Conservation (phyloP, 345 rosid genomes). For the Salix viminalis region DNA sequence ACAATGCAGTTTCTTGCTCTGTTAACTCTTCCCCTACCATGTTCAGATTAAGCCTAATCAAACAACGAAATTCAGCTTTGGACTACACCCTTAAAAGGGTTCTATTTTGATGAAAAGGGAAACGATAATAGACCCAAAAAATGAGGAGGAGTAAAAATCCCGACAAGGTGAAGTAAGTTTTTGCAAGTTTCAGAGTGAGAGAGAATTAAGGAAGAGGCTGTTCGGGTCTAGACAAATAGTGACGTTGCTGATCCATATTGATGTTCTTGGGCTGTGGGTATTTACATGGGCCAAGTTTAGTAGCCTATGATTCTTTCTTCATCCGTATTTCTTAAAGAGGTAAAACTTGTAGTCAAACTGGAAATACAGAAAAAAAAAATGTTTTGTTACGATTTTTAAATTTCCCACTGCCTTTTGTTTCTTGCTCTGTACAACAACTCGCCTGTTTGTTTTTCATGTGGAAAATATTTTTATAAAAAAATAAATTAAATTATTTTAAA, state of each 20-base stretch:
- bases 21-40: conserved; percentile 94
- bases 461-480: too few relatives aligned
- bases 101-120: background rate
- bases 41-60: conserved; percentile 20
- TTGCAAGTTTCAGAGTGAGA: background rate
- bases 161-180: background rate
- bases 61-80: background rate
- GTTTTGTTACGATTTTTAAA: background rate
- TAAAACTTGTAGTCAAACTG: too few relatives aligned
- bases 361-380: too few relatives aligned
- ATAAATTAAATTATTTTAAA: too few relatives aligned
- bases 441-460: too few relatives aligned
- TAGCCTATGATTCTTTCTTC: background rate
- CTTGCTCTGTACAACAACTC: too few relatives aligned
- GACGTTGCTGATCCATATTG: background rate
- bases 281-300: background rate
- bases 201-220: background rate
- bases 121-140: background rate
- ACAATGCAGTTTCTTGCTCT: conserved; percentile 91
- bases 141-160: background rate
- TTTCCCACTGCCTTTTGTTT: background rate
- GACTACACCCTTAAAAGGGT: background rate
- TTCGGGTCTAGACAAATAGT: background rate
- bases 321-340: background rate
- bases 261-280: background rate